Base-by-base conservation (phyloP, 768 basidiomycete species). In the Tubosaeta brunneosetosa region DNA sequence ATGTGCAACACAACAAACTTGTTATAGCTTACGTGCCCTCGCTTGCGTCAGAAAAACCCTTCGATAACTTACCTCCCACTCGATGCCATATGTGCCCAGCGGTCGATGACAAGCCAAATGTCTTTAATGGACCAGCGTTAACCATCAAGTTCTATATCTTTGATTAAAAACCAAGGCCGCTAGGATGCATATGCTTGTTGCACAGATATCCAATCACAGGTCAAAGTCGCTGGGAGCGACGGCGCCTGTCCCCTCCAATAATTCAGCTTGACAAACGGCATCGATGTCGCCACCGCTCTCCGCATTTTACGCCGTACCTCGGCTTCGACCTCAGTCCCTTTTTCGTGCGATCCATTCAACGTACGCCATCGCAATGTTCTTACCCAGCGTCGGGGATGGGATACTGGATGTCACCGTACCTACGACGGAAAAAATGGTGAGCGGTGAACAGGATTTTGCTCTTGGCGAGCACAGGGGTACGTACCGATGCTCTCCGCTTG, bases 301-400 rank as follows among this genome's bases (percentile, higher is more conserved):
- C 91, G 76, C 64, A 82, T 65, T 71, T 91, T 92, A 53, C 82
- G 86, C 44, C 95, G 79, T 34, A 98, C 88, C 54, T 94, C 88
- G 14, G 98, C 85, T 46, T 80, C 77, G 4, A 98, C 75, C 65
- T 86, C 81, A 0, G 87, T 95, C 11, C 91, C 92, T 68, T 91
- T 94, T 73, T 94, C 97, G 73, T 95, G 91, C 71, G 77, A 84
- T 0, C 92, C 93, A 19, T 56, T 75, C 66, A 44, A 97, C 79
- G 62, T 98, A 98, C 1, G 85, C 95, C 95, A 98, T 98, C 1
- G 94, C 92, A 60, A 98, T 91, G 69, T 99, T 97, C 67, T 86
- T 85, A 1, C 82, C 83, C 3, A 93, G 74, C 1, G 91, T 87
- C 0, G 94, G 95, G 0, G 93, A 93, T 13, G 97, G 97, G 56